Percentiles rank a stretch among this genome's conserved stretches.
phyloP scores from a whole-genome alignment of 192 early-diverging fungal genomes.

The Backusella westeae region DNA sequence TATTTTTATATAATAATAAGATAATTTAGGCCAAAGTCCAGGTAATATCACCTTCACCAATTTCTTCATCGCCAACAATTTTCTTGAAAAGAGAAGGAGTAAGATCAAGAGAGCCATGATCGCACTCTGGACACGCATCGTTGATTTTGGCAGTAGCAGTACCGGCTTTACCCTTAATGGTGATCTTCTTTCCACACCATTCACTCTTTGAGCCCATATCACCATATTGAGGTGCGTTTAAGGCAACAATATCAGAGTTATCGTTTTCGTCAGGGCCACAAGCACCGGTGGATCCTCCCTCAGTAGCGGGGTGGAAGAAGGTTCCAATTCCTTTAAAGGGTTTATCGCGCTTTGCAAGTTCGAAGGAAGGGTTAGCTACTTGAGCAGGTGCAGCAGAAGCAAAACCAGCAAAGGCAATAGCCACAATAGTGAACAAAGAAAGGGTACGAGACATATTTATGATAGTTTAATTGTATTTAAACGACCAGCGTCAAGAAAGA shows the following conservation, averaged over 20 bases:
- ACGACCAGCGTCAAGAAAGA: constrained; percentile 27
- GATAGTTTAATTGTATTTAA: background rate
- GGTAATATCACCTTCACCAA: constrained; percentile 48
- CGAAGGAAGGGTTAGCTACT: background rate
- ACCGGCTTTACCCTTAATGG: constrained; percentile 37
- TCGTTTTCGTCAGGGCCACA: constrained; percentile 30
- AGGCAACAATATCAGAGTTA: constrained; percentile 23
- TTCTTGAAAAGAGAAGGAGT: constrained; percentile 52
- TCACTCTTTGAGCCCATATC: constrained; percentile 22
- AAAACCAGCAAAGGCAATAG: background rate
- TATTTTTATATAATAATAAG: background rate
- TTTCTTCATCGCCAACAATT: constrained; percentile 42
- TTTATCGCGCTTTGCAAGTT: background rate
- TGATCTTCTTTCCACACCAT: constrained; percentile 32
- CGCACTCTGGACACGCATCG: constrained; percentile 54
- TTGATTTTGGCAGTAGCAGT: constrained; percentile 47
- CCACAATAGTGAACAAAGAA: constrained; percentile 16
- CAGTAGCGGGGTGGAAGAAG: constrained; percentile 31
- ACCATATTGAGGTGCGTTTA: constrained; percentile 32
- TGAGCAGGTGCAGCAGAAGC: constrained; percentile 9
- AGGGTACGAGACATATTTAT: constrained; percentile 13
- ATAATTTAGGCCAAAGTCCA: constrained; percentile 46
- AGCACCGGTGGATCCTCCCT: constrained; percentile 31
- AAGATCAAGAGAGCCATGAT: constrained; percentile 50
- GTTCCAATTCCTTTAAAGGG: constrained; percentile 23